Base-by-base conservation (phyloP, 2,329 filamentous ascomycete genomes). In the Xylaria arbuscula region DNA sequence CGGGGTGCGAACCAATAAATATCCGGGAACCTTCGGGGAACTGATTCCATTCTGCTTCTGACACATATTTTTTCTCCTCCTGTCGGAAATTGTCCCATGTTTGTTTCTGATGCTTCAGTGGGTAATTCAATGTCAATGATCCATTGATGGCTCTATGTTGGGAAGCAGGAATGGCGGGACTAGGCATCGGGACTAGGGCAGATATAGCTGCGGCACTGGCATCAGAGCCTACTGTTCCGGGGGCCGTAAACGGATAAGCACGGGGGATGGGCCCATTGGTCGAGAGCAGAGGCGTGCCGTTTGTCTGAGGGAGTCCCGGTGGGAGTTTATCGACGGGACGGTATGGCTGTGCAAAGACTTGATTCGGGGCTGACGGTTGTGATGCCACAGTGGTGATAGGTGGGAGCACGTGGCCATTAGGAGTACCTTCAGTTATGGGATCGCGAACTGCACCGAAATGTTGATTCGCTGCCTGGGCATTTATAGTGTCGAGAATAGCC, bases 31-130 rank as follows among this genome's bases (percentile, higher is more conserved):
- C 91, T 61, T 89, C 85, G 0, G 93, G 92, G 75, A 95, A 95
- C 70, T 89, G 88, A 75, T 94, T 92, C 92, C 92, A 95, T 74
- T 92, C 89, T 36, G 90, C 92, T 75, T 94, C 92, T 0, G 89
- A 88, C 73, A 93, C 92, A 78, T 93, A 93, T 72, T 86, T 87
- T 69, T 90, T 86, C 80, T 95, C 93, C 72, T 93, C 89, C 48
- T 86, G 84, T 65, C 93, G 81, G 76, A 94, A 95, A 13, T 87
- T 84, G 66, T 94, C 91, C 81, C 92, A 95, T 57, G 86, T 84
- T 74, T 87, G 87, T 76, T 70, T 57, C 34, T 67, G 69, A 19
- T 61, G 56, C 34, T 68, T 63, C n/a, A 70, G 70, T 9, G 59
- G 19, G n/a, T 70, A 66, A n/a, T 56, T n/a, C 28, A 59, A 57